phyloP scores from a whole-genome alignment of 768 basidiomycete species.

The Boletus reticuloceps region DNA sequence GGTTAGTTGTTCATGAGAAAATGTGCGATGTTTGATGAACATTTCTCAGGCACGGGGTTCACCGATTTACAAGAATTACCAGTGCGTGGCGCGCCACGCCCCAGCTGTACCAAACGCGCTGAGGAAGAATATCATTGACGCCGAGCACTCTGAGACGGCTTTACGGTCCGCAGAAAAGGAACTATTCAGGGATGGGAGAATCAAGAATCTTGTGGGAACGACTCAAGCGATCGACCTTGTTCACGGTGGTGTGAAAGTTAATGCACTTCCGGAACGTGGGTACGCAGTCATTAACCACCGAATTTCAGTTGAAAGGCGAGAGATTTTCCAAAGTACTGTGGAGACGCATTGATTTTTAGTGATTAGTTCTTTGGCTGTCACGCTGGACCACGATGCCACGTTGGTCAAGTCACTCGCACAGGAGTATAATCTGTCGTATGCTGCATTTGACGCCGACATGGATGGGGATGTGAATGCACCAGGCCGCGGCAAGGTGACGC shows the following conservation, averaged over 20 bases:
- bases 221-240: slow-evolving; percentile 79
- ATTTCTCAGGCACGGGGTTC: slow-evolving; percentile 47
- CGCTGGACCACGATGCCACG: slow-evolving; percentile 42
- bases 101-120: slow-evolving; percentile 49
- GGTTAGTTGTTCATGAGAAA: slow-evolving; percentile 30
- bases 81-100: slow-evolving; percentile 65
- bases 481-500: slow-evolving; percentile 44
- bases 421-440: slow-evolving; percentile 56
- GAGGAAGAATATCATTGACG: slow-evolving; percentile 45
- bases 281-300: slow-evolving; percentile 73
- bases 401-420: slow-evolving; percentile 44
- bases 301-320: slow-evolving; percentile 58
- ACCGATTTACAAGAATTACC: slow-evolving; percentile 56
- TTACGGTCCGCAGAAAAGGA: slow-evolving; percentile 51
- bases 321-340: neutral
- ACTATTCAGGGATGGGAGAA: slow-evolving; percentile 37
- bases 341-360: neutral
- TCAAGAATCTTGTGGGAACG: slow-evolving; percentile 55
- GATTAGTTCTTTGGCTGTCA: slow-evolving; percentile 39
- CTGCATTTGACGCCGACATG: slow-evolving; percentile 49
- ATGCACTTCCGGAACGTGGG: slow-evolving; percentile 76
- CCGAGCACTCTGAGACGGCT: slow-evolving; percentile 47
- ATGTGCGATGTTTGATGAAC: neutral
- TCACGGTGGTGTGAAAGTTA: slow-evolving; percentile 67
- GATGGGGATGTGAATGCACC: slow-evolving; percentile 31